Evolutionary conservation across 345 rosid genomes (phyloP).

Genomic region (Turritis glabra): DNA sequence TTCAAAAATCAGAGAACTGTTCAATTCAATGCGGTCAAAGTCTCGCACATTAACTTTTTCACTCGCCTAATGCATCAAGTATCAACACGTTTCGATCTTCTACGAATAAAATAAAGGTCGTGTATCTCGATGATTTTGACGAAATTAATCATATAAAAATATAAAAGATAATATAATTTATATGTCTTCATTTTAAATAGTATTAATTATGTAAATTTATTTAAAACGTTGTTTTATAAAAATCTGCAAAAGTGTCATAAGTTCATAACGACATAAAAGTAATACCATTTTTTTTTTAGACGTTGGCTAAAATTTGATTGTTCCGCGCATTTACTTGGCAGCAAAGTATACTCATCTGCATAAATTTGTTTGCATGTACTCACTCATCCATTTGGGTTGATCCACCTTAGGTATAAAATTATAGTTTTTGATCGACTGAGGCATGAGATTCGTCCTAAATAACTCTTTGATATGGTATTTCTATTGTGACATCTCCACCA

Average conservation of each 20-base stretch:
- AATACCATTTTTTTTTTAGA: too few relatives aligned
- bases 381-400: background rate
- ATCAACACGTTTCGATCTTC: conserved; percentile 12
- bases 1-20: conserved; percentile 1
- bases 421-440: background rate
- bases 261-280: too few relatives aligned
- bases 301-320: background rate
- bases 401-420: background rate
- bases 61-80: background rate
- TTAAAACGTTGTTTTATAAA: too few relatives aligned
- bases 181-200: background rate
- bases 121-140: background rate
- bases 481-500: background rate
- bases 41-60: background rate
- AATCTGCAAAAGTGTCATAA: too few relatives aligned
- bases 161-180: too few relatives aligned
- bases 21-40: background rate
- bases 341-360: too few relatives aligned
- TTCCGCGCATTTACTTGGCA: background rate
- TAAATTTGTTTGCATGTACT: background rate
- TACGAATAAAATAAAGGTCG: background rate
- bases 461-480: background rate
- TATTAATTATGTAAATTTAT: too few relatives aligned
- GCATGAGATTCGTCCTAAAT: background rate
- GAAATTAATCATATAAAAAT: background rate